phyloP scores from a whole-genome alignment of 768 basidiomycete species.

The Termitomyces sp. region DNA sequence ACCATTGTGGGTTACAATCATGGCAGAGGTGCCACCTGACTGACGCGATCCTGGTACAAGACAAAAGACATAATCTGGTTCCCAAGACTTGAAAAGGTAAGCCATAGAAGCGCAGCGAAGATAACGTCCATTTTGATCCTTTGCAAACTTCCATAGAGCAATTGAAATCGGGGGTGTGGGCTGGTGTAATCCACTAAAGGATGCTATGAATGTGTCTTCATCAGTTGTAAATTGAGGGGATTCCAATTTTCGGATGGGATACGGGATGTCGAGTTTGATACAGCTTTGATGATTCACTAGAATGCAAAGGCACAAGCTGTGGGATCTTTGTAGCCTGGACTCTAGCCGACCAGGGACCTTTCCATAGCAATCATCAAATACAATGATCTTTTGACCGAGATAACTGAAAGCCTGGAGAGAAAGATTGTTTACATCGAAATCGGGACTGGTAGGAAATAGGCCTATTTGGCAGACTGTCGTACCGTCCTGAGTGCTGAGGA shows the following conservation, averaged over 20 bases:
- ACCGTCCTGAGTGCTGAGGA: too few relatives aligned
- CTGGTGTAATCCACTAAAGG: neutral
- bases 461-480: too few relatives aligned
- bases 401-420: too few relatives aligned
- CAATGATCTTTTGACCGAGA: too few relatives aligned
- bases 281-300: too few relatives aligned
- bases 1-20: too few relatives aligned
- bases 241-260: neutral
- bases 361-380: too few relatives aligned
- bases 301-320: too few relatives aligned
- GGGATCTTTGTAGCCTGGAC: too few relatives aligned
- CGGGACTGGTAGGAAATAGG: too few relatives aligned
- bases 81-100: neutral
- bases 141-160: neutral
- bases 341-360: too few relatives aligned
- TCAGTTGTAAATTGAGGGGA: neutral
- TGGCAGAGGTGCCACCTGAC: neutral
- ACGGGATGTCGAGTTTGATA: neutral
- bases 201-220: neutral
- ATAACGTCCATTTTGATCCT: neutral
- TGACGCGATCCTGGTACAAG: neutral
- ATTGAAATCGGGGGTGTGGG: neutral
- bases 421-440: too few relatives aligned
- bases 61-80: neutral
- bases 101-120: neutral